Base-by-base conservation (phyloP, 352 stramenopile genomes). In the Phytophthora pisi region DNA sequence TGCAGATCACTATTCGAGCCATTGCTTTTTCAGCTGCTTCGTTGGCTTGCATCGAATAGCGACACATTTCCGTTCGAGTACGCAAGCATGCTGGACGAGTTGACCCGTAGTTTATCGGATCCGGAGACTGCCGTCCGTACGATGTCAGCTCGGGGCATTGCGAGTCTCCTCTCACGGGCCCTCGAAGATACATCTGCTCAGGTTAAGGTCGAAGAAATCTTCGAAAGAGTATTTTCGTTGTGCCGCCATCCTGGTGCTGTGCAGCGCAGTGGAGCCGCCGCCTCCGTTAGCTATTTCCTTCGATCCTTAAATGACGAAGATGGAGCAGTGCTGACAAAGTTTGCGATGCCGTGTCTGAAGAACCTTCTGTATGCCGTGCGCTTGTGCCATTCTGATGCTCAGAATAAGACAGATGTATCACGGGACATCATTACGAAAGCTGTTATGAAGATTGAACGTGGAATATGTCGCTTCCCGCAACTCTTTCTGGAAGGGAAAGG, bases 161-260 rank as follows among this genome's bases (percentile, higher is more conserved):
- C 88, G 7, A 54, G 51, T 26, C 74, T 88, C 46, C 70, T 96
- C 16, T 80, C 75, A 16, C 65, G 77, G 3, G 66, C 72, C 30
- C 49, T 88, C 40, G 80, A 92, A 62, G 47, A 75, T 52, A 53
- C 66, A n/a, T 51, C 20, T 8, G 8, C 59, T 28, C 30, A 74
- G 2, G 40, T 54, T 13, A 81, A 84, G 15, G 70, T 73, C 4
- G 78, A 84, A 15, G 57, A 74, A 6, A 77, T 96, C 15, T 92
- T 96, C 36, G 72, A 92, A 36, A 75, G 84, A 31, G 30, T 96
- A 4, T 94, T 94, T 61, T 86, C 83, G 20, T 57, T 96, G 7
- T 93, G 83, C 50, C 77, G 74, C 0, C 88, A 96, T 52, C 83
- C 88, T 20, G 75, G 72, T 15, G 71, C 76, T 53, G 52, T 86